These are phyloP conservation scores for Stereum hirsutum DNA, from an alignment of 1,284 basidiomycete genomes.

Conservation along the genomic window DNA sequence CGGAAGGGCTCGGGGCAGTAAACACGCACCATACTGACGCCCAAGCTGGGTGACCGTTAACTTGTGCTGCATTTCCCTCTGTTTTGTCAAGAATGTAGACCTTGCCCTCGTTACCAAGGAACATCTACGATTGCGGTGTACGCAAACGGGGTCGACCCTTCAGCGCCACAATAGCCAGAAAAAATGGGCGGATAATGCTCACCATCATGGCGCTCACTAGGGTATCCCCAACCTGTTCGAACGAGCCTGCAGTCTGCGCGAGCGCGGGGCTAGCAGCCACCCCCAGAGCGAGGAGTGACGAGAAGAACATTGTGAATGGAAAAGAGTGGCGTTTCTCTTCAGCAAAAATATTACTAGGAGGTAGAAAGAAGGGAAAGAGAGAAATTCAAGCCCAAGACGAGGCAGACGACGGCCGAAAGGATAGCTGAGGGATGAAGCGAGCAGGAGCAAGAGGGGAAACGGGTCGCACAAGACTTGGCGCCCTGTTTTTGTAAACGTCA, in stretches of 20 bases:
- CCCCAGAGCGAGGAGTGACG: slow-evolving; percentile 23
- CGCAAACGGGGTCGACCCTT: too few species aligned
- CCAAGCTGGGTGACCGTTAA: slow-evolving; percentile 35
- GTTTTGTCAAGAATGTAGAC: slow-evolving; percentile 41
- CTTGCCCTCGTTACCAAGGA: slow-evolving; percentile 32
- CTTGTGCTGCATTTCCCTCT: slow-evolving; percentile 39
- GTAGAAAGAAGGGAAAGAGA: too few species aligned
- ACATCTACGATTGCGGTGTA: slow-evolving; percentile 30
- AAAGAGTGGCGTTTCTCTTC: too few species aligned
- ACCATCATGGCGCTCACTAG: slow-evolving; percentile 63
- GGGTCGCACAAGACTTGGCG: too few species aligned
- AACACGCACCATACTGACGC: slow-evolving; percentile 24
- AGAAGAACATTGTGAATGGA: slow-evolving; percentile 11
- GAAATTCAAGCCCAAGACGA: too few species aligned
- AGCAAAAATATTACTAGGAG: too few species aligned
- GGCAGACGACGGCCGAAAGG: too few species aligned
- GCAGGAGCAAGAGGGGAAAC: too few species aligned
- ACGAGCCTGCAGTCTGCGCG: slow-evolving; percentile 28
- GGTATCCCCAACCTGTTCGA: slow-evolving; percentile 42
- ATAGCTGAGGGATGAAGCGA: too few species aligned
- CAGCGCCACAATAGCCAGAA: neutral
- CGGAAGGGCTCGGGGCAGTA: too few species aligned
- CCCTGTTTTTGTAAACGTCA: too few species aligned
- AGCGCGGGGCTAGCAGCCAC: slow-evolving; percentile 20
- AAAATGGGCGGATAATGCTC: slow-evolving; percentile 6